Evolutionary conservation across 805 yeast genomes (phyloP).

Genomic region (Nakazawaea populi): DNA sequence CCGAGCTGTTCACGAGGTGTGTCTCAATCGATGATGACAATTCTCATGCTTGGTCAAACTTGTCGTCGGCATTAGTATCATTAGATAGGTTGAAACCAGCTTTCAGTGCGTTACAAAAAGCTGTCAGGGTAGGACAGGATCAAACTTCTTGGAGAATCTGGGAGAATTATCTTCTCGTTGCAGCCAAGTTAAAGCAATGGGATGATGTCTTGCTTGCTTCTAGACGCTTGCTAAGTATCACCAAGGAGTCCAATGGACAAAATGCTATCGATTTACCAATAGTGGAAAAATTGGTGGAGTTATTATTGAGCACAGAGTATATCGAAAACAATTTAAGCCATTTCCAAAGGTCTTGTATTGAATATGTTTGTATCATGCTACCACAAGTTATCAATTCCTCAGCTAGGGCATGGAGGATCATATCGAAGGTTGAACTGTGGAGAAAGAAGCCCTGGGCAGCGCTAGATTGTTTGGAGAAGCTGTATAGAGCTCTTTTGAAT

Average conservation of each 20-base stretch:
- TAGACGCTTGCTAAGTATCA: conserved; percentile 52
- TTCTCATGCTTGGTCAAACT: conserved; percentile 85
- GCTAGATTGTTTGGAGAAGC: conserved; percentile 79
- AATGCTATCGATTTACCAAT: conserved; percentile 68
- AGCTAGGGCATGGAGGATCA: conserved; percentile 71
- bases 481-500: conserved; percentile 66
- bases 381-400: conserved; percentile 67
- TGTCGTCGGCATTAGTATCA: conserved; percentile 72
- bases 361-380: conserved; percentile 61
- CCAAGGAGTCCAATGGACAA: conserved; percentile 53
- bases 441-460: conserved; percentile 83
- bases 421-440: conserved; percentile 87
- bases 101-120: conserved; percentile 76
- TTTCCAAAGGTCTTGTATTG: conserved; percentile 65
- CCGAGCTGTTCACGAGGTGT: conserved; percentile 90
- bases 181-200: conserved; percentile 83
- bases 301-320: conserved; percentile 48
- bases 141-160: conserved; percentile 83
- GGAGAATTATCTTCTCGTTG: conserved; percentile 81
- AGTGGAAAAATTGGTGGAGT: conserved; percentile 64
- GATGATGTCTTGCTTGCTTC: conserved; percentile 76
- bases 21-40: conserved; percentile 78
- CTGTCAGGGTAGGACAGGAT: conserved; percentile 62
- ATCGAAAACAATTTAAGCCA: conserved; percentile 37
- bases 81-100: conserved; percentile 70